Evolutionary conservation across 805 yeast genomes (phyloP).

Genomic region (Kuraishia hungarica): DNA sequence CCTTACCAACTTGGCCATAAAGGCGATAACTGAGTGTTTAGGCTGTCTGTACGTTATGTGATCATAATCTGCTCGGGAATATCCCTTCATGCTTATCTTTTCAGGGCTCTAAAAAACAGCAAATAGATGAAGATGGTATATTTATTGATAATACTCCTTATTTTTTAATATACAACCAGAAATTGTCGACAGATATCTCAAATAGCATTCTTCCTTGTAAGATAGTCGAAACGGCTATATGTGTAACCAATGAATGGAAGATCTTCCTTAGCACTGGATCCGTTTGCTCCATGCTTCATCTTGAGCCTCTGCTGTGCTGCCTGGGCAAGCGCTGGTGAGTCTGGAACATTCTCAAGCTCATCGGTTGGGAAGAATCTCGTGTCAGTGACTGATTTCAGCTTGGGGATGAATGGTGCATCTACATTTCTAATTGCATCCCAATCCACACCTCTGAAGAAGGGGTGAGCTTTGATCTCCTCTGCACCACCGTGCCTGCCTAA

Average conservation of each 20-base stretch:
- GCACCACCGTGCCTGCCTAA: conserved; percentile 90
- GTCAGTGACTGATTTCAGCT: conserved; percentile 85
- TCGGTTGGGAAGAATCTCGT: conserved; percentile 98
- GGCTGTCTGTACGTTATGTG: not conserved
- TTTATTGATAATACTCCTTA: not conserved
- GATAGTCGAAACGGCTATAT: conserved; percentile 86
- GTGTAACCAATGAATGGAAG: conserved; percentile 97
- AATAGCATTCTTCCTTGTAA: conserved; percentile 64
- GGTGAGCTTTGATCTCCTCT: conserved; percentile 81
- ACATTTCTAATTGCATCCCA: conserved; percentile 86
- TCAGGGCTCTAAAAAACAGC: no score
- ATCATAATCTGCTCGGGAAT: no score
- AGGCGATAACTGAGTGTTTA: conserved; percentile 9
- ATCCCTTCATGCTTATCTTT: no score
- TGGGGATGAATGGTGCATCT: conserved; percentile 91
- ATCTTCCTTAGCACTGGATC: conserved; percentile 64
- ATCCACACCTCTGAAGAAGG: conserved; percentile 92
- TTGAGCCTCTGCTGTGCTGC: conserved; percentile 61
- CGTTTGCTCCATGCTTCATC: conserved; percentile 28
- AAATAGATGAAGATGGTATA: not conserved
- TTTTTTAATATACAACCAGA: not conserved
- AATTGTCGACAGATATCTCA: conserved; percentile 3
- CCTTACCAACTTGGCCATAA: conserved; percentile 27
- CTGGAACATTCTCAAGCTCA: conserved; percentile 91
- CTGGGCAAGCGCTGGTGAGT: conserved; percentile 64